These are phyloP conservation scores for Coprinopsis strossmayeri DNA, from an alignment of 768 basidiomycete genomes.

Conservation along the genomic window DNA sequence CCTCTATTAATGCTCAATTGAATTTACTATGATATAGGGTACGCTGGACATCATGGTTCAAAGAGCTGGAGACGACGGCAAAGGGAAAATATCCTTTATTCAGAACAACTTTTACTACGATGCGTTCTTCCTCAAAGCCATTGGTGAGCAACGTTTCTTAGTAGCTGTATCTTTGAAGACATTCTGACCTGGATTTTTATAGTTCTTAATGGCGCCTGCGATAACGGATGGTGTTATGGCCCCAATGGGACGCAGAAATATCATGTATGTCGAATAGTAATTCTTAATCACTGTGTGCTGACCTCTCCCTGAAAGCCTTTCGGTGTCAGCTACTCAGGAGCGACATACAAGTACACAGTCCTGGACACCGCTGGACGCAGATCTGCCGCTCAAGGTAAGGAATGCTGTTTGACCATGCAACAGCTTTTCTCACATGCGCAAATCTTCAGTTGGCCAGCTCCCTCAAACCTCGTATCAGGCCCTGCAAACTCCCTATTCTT, in stretches of 20 bases:
- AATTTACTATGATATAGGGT: conserved; percentile 45
- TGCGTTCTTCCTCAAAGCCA: conserved; percentile 97
- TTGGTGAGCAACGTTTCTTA: conserved; percentile 58
- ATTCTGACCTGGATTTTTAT: too few species aligned
- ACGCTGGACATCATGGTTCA: conserved; percentile 89
- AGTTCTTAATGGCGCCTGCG: conserved; percentile 94
- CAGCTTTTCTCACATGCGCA: neutral
- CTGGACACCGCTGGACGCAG: conserved; percentile 85
- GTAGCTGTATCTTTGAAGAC: too few species aligned
- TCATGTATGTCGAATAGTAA: conserved; percentile 47
- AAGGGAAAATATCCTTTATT: conserved; percentile 67
- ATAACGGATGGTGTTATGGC: conserved; percentile 69
- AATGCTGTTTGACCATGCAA: conserved; percentile 3
- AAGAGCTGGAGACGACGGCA: conserved; percentile 60
- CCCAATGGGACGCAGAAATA: conserved; percentile 58
- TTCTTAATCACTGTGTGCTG: conserved; percentile 1
- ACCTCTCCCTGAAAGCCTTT: conserved; percentile 58
- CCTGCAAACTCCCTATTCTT: conserved; percentile 86
- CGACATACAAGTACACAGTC: conserved; percentile 95
- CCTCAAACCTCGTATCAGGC: conserved; percentile 91
- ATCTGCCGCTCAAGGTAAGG: conserved; percentile 80
- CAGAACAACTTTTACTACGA: conserved; percentile 99
- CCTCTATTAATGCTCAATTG: neutral
- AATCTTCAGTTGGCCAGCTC: conserved; percentile 71
- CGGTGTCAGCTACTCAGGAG: conserved; percentile 91